Percentiles rank a stretch among this genome's conserved stretches.
Conservation (phyloP, 2,329 filamentous ascomycete genomes). For the Alternaria panax region DNA sequence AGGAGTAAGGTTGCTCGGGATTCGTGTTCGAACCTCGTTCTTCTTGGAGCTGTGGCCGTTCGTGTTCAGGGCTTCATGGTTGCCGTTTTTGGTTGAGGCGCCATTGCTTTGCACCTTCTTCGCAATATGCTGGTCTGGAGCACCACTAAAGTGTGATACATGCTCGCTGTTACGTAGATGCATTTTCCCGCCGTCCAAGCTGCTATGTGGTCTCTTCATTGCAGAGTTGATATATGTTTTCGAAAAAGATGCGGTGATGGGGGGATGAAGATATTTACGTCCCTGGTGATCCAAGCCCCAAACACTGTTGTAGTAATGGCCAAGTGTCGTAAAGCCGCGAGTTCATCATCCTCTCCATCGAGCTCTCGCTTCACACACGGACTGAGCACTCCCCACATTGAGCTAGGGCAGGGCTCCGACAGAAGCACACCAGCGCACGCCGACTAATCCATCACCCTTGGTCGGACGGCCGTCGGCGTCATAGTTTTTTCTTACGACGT, state of each 20-base stretch:
- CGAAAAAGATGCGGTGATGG: conserved; percentile 9
- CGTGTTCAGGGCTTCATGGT: conserved; percentile 2
- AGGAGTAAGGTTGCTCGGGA: conserved; percentile 13
- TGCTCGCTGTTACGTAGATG: conserved; percentile 32
- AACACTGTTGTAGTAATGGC: conserved; percentile 30
- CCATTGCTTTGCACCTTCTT: conserved; percentile 25
- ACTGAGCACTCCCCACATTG: conserved; percentile 22
- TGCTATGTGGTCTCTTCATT: conserved; percentile 11
- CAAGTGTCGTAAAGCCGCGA: conserved; percentile 27
- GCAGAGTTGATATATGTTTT: conserved; percentile 1
- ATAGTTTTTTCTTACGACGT: conserved; percentile 19
- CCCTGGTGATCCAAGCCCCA: conserved; percentile 19
- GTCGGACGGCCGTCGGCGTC: conserved; percentile 28
- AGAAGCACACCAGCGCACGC: conserved; percentile 8
- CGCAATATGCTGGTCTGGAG: conserved; percentile 22
- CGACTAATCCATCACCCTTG: conserved; percentile 18
- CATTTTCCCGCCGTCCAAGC: conserved; percentile 18
- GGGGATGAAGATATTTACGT: conserved; percentile 13
- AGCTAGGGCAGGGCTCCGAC: conserved; percentile 21
- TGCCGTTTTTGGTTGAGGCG: conserved; percentile 12
- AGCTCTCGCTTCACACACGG: conserved; percentile 17
- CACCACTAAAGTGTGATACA: conserved; percentile 22
- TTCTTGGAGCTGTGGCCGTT: conserved; percentile 9
- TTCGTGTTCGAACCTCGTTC: conserved; percentile 27
- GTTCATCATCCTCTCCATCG: conserved; percentile 20